Evolutionary conservation across 23 red algal genomes (phyloP), one percentile per base, ranked within the genome.

Genomic region (Gracilaria caudata): DNA sequence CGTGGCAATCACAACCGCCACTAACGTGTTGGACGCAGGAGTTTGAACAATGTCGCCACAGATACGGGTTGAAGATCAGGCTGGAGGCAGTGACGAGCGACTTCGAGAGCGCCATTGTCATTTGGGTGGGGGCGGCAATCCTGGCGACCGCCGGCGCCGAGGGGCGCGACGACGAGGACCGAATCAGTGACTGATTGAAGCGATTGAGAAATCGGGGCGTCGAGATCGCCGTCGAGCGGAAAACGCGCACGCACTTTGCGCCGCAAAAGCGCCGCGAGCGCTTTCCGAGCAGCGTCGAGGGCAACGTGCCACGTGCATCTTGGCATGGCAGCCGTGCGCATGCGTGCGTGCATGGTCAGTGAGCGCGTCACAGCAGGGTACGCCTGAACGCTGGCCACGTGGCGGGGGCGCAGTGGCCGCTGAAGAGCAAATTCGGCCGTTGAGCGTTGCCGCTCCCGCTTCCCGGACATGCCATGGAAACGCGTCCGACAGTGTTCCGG

Each of bases 91-190:
- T 75, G 6, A 7, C 0, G 0, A 75, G 39, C 24, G 21, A 23
- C 4, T 75, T 75, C 43, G 70, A 75, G 5, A 40, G n/a, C 33
- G 33, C 39, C 39, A 49, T 75, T 24, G 70, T 26, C 0, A 1
- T 0, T 0, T 75, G 70, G 70, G 70, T 38, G 4, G 70, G 70
- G 39, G 70, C 70, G 0, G 37, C 39, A 7, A 21, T 36, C 2
- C 70, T 75, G 8, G 70, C 70, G 2, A 14, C 25, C 3, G 70
- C 70, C 23, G 70, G 38, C 23, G 21, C 8, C n/a, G n/a, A 8
- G 8, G 70, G 70, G 5, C 39, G 49, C 24, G 70, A 75, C 70
- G 70, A 75, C 43, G 70, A 75, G 13, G 40, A 49, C 8, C 70
- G 70, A 68, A 68, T 68, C 11, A 19, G 63, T 11, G 43, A 11